Evolutionary conservation across 2,329 filamentous ascomycete species (phyloP).

Genomic region (Hypoxylon sp.): DNA sequence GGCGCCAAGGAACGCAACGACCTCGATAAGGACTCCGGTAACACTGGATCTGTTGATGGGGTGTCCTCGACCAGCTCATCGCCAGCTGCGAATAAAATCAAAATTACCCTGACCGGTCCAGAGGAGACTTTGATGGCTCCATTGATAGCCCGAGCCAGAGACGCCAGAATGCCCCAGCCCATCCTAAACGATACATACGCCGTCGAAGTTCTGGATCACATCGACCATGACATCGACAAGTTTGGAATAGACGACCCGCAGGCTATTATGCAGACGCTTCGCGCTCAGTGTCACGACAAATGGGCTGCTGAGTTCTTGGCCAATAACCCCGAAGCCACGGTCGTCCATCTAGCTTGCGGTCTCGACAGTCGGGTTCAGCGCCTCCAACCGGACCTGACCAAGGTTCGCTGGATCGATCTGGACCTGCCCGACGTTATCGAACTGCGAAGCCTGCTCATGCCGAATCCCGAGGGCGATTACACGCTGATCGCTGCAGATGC

Average conservation of each 20-base stretch:
- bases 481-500: slow-evolving; percentile 46
- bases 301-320: slow-evolving; percentile 48
- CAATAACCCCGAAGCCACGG: slow-evolving; percentile 44
- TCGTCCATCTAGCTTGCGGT: slow-evolving; percentile 52
- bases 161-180: slow-evolving; percentile 37
- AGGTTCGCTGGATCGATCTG: slow-evolving; percentile 53
- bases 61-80: not conserved
- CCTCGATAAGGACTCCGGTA: not conserved
- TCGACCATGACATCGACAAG: slow-evolving; percentile 46
- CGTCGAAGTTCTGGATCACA: slow-evolving; percentile 34
- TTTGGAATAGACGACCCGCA: slow-evolving; percentile 34
- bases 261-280: slow-evolving; percentile 33
- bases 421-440: slow-evolving; percentile 54
- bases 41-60: not conserved
- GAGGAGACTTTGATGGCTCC: slow-evolving; percentile 47
- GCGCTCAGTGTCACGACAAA: slow-evolving; percentile 42
- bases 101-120: slow-evolving; percentile 40
- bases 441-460: slow-evolving; percentile 48
- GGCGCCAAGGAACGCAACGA: not conserved
- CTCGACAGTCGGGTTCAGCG: slow-evolving; percentile 50
- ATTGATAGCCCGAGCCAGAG: slow-evolving; percentile 44
- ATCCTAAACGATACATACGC: slow-evolving; percentile 45
- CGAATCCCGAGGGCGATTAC: slow-evolving; percentile 47
- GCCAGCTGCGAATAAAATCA: slow-evolving; percentile 25
- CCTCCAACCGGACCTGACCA: slow-evolving; percentile 38